Evolutionary conservation across 1,284 basidiomycete genomes (phyloP), one percentile per base, ranked within the genome.

Genomic region (Moesziomyces globuligerus): DNA sequence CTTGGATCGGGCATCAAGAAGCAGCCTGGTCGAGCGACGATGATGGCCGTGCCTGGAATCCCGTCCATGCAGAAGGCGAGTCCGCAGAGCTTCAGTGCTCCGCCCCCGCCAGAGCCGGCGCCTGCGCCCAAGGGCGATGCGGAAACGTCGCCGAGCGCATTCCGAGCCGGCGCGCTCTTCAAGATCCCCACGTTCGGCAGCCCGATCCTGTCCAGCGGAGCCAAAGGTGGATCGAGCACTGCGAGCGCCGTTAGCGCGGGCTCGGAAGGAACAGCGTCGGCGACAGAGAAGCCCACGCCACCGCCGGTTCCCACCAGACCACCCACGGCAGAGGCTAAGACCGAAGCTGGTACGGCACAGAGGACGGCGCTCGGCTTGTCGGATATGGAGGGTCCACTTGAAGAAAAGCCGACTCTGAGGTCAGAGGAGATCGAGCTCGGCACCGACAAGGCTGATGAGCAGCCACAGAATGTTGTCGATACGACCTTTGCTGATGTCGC

Each of bases 1-100:
- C 41, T 52, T 20, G 49, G 55, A 23, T 53, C 66, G 0, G 67
- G 67, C 0, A 75, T 76, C 54, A 72, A 72, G 42, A 64, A 59
- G 40, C 77, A 79, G 43, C 77, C 77, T 3, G 64, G 48, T 4
- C 48, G 76, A 28, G 71, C 75, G 10, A 48, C 71, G 4, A 79
- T 79, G 77, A 79, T 79, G 77, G 66, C 75, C 1, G 57, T 79
- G 1, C 77, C 77, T 3, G 77, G 77, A 0, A 79, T 79, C 23
- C 77, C 72, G 4, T 61, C 72, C 3, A 74, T 71, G 59, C 72
- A 76, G 36, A 74, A 69, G 41, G 54, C 64, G 4, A 59, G 54
- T 15, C 74, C 74, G 29, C 74, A 78, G 55, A 76, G 73, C 43
- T 74, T 75, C 48, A 72, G 67, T 43, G 75, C 73, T 11, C 70